Evolutionary conservation across 306 rosid genomes (phyloP), one percentile per base, ranked within the genome.

Genomic region (Malus sylvestris): DNA sequence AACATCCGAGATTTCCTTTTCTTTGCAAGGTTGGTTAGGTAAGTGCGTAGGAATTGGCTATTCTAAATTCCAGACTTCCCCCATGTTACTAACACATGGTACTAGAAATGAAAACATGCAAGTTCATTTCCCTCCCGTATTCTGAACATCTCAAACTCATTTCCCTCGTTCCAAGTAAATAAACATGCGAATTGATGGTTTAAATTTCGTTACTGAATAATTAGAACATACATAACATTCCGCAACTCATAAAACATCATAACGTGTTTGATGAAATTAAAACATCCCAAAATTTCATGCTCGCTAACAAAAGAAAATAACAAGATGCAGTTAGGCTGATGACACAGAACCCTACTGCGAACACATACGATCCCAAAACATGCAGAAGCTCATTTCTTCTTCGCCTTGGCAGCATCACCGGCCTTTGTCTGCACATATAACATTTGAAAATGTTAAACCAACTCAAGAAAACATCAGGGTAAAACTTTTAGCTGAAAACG

Each of bases 371-470:
- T 57, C 79, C 75, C 71, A 67, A 42, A 20, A 27, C 45, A 72
- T 53, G 70, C 65, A 57, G 27, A 71, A 51, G 57, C 84, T 88
- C 84, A 93, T 85, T 93, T 93, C 97, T 93, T 93, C 74, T 92
- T 89, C 49, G 91, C 93, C 86, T 91, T 92, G 22, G 93, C 97
- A 81, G 93, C 97, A 7, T 93, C 98, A 23, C 97, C 82, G 27
- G 96, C 97, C 89, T 94, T 94, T 46, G 96, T 89, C 98, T 94
- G 89, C 84, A 79, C 2, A 57, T 25, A 57, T 8, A 70, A 72
- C 60, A 70, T 64, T 15, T 12, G 40, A 76, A 63, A 74, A 69
- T 14, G 62, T 27, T 30, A 33, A 67, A 62, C 74, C 27, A 66
- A 29, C 30, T 25, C 19, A 32, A 9, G 45, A 18, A 8, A 32